phyloP scores from a whole-genome alignment of 441 rosid species.

The Mallotus repandus region DNA sequence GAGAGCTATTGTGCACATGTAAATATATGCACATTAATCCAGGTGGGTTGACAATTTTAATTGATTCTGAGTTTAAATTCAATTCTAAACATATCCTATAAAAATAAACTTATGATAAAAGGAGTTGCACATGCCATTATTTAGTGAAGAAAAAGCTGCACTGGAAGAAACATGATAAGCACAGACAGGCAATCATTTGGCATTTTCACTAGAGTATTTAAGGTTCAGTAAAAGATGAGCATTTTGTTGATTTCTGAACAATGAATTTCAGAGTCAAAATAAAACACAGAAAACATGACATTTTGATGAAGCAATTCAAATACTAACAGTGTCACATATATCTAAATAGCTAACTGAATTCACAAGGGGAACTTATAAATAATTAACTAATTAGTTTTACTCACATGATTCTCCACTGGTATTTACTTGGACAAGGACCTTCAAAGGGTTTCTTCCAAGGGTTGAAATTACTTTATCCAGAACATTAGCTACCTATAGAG shows the following conservation, averaged over 20 bases:
- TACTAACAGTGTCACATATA: background rate
- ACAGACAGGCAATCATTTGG: background rate
- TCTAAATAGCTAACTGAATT: background rate
- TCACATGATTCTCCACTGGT: conserved; percentile 89
- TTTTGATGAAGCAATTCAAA: background rate
- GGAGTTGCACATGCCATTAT: background rate
- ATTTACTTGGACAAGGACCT: conserved; percentile 87
- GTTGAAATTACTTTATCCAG: conserved; percentile 67
- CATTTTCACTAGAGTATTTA: background rate
- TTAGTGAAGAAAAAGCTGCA: background rate
- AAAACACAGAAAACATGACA: background rate
- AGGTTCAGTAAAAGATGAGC: background rate
- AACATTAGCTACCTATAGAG: conserved; percentile 64
- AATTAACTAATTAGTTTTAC: conserved; percentile 22
- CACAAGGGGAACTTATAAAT: background rate
- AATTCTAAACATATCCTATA: background rate
- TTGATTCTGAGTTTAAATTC: background rate
- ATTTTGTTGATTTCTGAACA: background rate
- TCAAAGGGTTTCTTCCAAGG: conserved; percentile 79
- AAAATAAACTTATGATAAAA: background rate
- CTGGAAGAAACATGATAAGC: background rate
- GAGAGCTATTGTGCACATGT: background rate
- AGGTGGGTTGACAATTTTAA: background rate
- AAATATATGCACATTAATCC: background rate
- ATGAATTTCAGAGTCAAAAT: background rate